Conservation (phyloP, 805 yeast genomes). For the Schizosaccharomyces lindneri region DNA sequence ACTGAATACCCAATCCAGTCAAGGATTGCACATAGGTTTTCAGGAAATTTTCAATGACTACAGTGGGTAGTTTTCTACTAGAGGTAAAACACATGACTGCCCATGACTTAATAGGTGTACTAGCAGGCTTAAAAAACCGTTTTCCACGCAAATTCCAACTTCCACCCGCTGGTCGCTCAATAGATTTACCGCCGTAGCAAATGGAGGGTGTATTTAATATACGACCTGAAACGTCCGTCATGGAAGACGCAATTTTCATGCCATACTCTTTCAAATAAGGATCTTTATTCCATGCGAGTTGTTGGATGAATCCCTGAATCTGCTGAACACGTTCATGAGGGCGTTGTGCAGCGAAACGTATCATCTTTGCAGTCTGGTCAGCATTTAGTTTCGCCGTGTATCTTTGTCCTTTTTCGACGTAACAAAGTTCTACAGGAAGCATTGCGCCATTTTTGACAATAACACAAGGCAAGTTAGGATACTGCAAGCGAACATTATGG, state of each 20-base stretch:
- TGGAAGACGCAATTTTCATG: slow-evolving; percentile 4
- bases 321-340: slow-evolving; percentile 13
- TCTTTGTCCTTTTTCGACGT: slow-evolving; percentile 13
- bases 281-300: slow-evolving; percentile 5
- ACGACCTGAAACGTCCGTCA: slow-evolving; percentile 14
- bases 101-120: slow-evolving; percentile 4
- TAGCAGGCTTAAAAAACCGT: slow-evolving; percentile 4
- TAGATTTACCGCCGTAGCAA: slow-evolving; percentile 6
- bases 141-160: slow-evolving; percentile 8
- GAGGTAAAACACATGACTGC: slow-evolving; percentile 7
- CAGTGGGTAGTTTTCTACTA: slow-evolving; percentile 2
- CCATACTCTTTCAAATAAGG: slow-evolving; percentile 6
- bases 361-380: slow-evolving; percentile 12
- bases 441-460: slow-evolving; percentile 6
- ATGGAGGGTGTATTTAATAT: slow-evolving; percentile 10
- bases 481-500: slow-evolving; percentile 10
- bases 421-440: slow-evolving; percentile 13
- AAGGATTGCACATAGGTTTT: slow-evolving; percentile 3
- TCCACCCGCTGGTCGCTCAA: slow-evolving; percentile 6
- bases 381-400: slow-evolving; percentile 13
- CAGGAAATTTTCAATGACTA: slow-evolving; percentile 5
- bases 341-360: slow-evolving; percentile 12
- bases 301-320: slow-evolving; percentile 11
- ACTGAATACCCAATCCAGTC: slow-evolving; percentile 4
- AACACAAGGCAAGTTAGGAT: slow-evolving; percentile 13